These are phyloP conservation scores for Microsporum canis DNA, from an alignment of 2,329 filamentous ascomycete species.

Conservation along the genomic window DNA sequence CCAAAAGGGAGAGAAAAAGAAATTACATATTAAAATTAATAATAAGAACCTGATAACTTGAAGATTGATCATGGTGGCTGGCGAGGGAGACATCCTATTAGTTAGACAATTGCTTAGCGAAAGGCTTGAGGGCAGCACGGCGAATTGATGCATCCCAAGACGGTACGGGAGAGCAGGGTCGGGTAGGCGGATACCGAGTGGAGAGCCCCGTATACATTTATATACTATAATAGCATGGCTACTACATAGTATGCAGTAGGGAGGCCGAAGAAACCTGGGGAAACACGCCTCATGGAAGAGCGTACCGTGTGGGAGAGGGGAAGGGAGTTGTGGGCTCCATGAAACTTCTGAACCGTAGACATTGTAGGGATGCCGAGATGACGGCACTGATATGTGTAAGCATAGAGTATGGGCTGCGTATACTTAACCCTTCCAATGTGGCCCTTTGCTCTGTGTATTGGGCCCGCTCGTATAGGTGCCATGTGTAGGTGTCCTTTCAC, in stretches of 20 bases:
- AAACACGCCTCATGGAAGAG: background rate
- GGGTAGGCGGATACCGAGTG: background rate
- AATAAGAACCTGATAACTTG: background rate
- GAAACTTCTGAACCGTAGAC: background rate
- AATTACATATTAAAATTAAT: constrained; percentile 1
- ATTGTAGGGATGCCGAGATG: background rate
- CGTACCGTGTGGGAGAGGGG: background rate
- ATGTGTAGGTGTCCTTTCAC: background rate
- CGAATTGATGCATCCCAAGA: background rate
- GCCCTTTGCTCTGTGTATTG: background rate
- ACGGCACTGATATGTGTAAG: too few relatives aligned
- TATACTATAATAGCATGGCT: background rate
- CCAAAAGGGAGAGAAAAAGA: background rate
- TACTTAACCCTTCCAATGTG: too few relatives aligned
- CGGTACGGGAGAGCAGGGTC: constrained; percentile 1
- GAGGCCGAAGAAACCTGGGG: background rate
- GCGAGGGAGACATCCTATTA: background rate
- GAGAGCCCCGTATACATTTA: background rate
- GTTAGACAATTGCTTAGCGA: background rate
- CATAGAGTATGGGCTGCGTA: too few relatives aligned
- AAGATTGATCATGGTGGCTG: background rate
- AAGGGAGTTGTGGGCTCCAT: background rate
- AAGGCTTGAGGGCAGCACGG: background rate
- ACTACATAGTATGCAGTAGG: background rate
- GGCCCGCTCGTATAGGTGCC: background rate